These are phyloP conservation scores for Trichoderma polysporum DNA, from an alignment of 2,329 filamentous ascomycete genomes.

Conservation along the genomic window DNA sequence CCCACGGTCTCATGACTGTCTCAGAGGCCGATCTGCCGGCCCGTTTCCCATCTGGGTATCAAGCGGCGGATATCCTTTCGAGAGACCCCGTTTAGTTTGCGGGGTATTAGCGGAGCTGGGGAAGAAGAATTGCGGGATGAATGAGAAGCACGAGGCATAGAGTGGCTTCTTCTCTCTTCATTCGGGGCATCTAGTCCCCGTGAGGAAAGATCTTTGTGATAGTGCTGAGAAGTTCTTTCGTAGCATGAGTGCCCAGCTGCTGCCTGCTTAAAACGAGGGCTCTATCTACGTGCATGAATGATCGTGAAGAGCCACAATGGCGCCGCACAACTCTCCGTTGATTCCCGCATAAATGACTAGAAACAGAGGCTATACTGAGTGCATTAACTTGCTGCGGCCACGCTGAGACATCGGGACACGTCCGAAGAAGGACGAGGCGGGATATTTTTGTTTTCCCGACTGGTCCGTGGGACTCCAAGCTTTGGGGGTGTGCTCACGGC, in stretches of 20 bases:
- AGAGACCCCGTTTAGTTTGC: slow-evolving; percentile 6
- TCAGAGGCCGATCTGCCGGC: slow-evolving; percentile 12
- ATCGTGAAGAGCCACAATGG: slow-evolving; percentile 10
- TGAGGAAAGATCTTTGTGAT: neutral
- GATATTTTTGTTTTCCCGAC: neutral
- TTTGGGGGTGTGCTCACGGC: neutral
- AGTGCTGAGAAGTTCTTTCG: neutral
- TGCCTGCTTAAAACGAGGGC: neutral
- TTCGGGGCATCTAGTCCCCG: neutral
- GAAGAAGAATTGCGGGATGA: slow-evolving; percentile 4
- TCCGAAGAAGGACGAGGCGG: neutral
- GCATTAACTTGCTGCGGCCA: neutral
- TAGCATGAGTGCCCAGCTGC: neutral
- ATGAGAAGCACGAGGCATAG: neutral
- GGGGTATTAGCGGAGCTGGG: slow-evolving; percentile 12
- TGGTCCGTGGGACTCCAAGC: neutral
- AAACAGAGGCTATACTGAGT: neutral
- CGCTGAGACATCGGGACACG: neutral
- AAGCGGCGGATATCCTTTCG: neutral
- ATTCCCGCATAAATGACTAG: neutral
- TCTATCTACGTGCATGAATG: neutral
- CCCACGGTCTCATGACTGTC: slow-evolving; percentile 15
- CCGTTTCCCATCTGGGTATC: slow-evolving; percentile 13
- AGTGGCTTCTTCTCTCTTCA: neutral
- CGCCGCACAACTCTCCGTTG: slow-evolving; percentile 9